Base-by-base conservation (phyloP, 2,329 filamentous ascomycete genomes). In the Geosmithia flava region DNA sequence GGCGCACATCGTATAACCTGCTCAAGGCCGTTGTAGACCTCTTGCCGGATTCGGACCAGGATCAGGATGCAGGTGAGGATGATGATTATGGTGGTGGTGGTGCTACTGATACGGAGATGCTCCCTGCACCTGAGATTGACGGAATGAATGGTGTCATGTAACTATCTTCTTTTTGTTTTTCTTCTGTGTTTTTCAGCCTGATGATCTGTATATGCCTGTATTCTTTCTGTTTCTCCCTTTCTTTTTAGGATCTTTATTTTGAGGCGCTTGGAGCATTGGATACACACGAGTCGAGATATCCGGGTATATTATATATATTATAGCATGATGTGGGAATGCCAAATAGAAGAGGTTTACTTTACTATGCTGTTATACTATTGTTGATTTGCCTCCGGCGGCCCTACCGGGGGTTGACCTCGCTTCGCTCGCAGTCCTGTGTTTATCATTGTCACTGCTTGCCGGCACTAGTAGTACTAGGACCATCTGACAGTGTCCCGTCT, bases 1-100 rank as follows among this genome's bases (percentile, higher is more conserved):
- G 61, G 51, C 54, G 62, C 40, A 64, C 61, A 2, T 61, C 58
- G 1, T 62, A 63, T 45, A 55, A 60, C n/a, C 41, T 64, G 29
- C 48, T 64, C 20, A 50, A 55, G n/a, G 58, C 55, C 1, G 53
- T 63, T 17, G 43, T 61, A 40, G 54, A 53, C 19, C 39, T 60
- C 50, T 52, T 62, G 42, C 60, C 59, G 10, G 50, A 52, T 13
- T 47, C 33, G 20, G 10, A 44, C 13, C 33, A 37, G 33, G 33
- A 44, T 37, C 33, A 37, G 33, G 33, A 37, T 37, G 33, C 6
- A 7, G 33, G 33, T 37, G 15, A 11, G 10, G 43, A 40, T 11
- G 48, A 41, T 7, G 23, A 23, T 46, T 47, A 48, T 42, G 46
- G 47, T 30, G 46, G 10, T 29, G 41, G 20, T 8, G n/a, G 39